Base-by-base conservation (phyloP, 75 land plant species). In the Sequoiadendron giganteum region DNA sequence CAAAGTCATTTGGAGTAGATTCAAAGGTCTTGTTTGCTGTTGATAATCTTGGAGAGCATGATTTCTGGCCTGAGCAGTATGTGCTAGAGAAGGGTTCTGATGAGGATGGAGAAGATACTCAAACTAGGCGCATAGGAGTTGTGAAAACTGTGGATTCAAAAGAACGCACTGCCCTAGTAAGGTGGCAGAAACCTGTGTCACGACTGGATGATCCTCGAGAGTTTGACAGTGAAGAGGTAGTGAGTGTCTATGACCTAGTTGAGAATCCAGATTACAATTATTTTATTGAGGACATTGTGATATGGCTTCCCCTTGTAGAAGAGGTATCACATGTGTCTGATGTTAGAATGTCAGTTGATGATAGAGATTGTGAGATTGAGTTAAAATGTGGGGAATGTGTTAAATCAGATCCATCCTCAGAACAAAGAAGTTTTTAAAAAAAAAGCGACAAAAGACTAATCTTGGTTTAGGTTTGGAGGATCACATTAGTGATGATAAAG, bases 241-340 rank as follows among this genome's bases (percentile, higher is more conserved):
- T 98, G 1, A 98, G 99, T 92, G 97, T 95, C 11, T 98, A 98
- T 92, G 99, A 98, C 92, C 93, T 98, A 56, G 92, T 97, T 43
- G 93, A n/a, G n/a, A n/a, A n/a, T n/a, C n/a, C 47, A 45, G 47
- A 45, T 45, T 45, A 2, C 4, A 45, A 45, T 85, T 98, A 98
- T 87, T 95, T 95, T 87, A 90, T 95, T 89, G 99, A 99, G 52
- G 99, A 98, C 92, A 94, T 95, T 65, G 99, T 98, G 73, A 95
- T 98, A 70, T 89, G 99, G 30, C 88, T 98, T 72, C 89, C 97
- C 10, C 92, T 94, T 30, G 92, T 87, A 73, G 49, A 42, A 81
- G 83, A 81, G 83, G 48, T 25, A 2, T 45, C 83, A 43, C 48
- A 28, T 43, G 83, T 81, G 83, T 88, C 93, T 52, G 86, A 78